These are phyloP conservation scores for Athelia psychrophila DNA, from an alignment of 1,284 basidiomycete genomes.

Conservation along the genomic window DNA sequence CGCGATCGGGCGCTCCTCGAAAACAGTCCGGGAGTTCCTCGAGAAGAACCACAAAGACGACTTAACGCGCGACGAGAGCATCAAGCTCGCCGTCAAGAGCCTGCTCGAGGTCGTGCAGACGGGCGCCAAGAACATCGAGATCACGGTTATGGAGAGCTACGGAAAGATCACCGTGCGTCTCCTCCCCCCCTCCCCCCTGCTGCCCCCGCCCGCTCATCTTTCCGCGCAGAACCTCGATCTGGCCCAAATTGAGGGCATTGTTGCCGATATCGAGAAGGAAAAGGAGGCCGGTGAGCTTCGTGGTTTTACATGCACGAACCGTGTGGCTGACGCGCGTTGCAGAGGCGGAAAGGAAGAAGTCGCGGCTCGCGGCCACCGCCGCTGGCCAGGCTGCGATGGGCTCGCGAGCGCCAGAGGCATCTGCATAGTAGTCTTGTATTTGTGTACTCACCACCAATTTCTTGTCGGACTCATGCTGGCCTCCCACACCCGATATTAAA, in stretches of 20 bases:
- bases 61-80: constrained; percentile 83
- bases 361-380: constrained; percentile 73
- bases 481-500: too few relatives aligned
- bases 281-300: constrained; percentile 88
- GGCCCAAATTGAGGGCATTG: constrained; percentile 86
- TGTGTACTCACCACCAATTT: not conserved
- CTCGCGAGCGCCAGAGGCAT: constrained; percentile 43
- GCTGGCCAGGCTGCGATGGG: constrained; percentile 86
- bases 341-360: constrained; percentile 87
- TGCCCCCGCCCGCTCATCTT: constrained; percentile 1
- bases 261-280: constrained; percentile 89
- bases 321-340: constrained; percentile 10
- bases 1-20: constrained; percentile 95
- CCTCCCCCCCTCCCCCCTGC: constrained; percentile 1
- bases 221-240: constrained; percentile 74
- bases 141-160: constrained; percentile 94
- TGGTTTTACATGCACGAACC: not conserved
- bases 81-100: constrained; percentile 96
- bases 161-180: constrained; percentile 82
- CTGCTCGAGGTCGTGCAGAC: constrained; percentile 98
- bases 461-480: too few relatives aligned
- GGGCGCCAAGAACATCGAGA: constrained; percentile 98
- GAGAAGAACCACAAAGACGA: constrained; percentile 98
- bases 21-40: constrained; percentile 97
- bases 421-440: constrained; percentile 26